Base-by-base conservation (phyloP, 23 red algal genomes). In the Cyanidioschyzon merolae region DNA sequence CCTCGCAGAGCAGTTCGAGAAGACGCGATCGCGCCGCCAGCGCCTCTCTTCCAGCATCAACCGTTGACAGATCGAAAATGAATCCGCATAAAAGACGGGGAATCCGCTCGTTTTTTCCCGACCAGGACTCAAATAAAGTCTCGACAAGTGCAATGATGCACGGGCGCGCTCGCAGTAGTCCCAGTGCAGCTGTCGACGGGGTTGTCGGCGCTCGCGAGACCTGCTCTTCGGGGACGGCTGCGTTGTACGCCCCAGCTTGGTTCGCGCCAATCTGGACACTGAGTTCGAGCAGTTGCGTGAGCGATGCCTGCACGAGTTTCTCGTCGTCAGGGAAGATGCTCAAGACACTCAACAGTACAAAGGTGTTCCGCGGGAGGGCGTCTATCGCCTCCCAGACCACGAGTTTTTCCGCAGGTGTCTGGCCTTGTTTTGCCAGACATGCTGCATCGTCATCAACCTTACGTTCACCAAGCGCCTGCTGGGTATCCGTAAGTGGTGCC, bases 321-420 rank as follows among this genome's bases (percentile, higher is more conserved):
- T 25, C n/a, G 29, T 71, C n/a, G n/a, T 71, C n/a, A 25, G 21
- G n/a, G 63, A 32, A 71, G 30, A 32, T 12, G 3, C 16, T 12
- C 63, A 71, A 32, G n/a, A 35, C 63, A 12, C n/a, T 35, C 63
- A 71, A 32, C 12, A 71, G 63, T 7, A 71, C 63, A 27, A 71
- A 71, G 3, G 32, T 35, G 63, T 71, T 71, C n/a, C 30, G 63
- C 63, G 63, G 63, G n/a, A 71, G 63, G 12, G 63, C 32, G 12
- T 32, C n/a, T 27, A 71, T 3, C 2, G 63, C 63, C n/a, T 32
- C 63, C 63, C 32, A 35, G 7, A 71, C 29, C 16, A 35, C 12
- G 12, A 3, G 63, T 35, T 71, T 35, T 7, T 71, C 63, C 12
- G 50, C 24, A 24, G 50, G 50, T 24, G 50, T 24, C 15, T 57